A percentile compares a stretch with the other conserved stretches of the same genome.
Evolutionary conservation across 2,329 filamentous ascomycete species (phyloP).

Genomic region (Penicillium sp.): DNA sequence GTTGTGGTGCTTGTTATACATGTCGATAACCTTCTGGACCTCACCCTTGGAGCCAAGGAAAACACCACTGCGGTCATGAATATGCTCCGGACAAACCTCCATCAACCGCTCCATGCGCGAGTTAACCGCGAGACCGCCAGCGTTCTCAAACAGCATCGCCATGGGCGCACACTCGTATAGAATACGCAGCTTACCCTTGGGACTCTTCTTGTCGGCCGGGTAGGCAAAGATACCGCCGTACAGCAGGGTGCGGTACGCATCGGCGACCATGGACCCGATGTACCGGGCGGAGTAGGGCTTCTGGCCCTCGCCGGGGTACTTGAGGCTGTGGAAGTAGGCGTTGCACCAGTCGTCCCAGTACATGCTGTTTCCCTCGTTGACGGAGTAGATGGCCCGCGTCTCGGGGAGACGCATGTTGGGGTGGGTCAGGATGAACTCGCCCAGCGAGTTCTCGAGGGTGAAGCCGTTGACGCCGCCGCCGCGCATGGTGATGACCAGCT

Average conservation of each 20-base stretch:
- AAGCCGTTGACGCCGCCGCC: conserved; percentile 92
- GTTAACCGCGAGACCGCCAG: conserved; percentile 89
- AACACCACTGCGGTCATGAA: conserved; percentile 93
- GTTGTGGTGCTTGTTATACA: conserved; percentile 61
- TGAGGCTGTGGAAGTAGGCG: conserved; percentile 86
- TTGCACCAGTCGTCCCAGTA: conserved; percentile 93
- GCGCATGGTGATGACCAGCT: conserved; percentile 96
- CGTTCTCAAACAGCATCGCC: conserved; percentile 99
- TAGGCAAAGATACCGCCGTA: conserved; percentile 99
- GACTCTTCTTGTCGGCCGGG: conserved; percentile 95
- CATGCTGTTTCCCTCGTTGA: conserved; percentile 96
- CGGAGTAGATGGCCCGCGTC: conserved; percentile 85
- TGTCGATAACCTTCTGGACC: conserved; percentile 89
- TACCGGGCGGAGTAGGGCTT: conserved; percentile 96
- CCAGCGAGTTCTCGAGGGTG: conserved; percentile 92
- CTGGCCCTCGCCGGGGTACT: conserved; percentile 67
- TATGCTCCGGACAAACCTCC: conserved; percentile 82
- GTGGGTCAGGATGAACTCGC: conserved; percentile 98
- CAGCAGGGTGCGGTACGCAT: conserved; percentile 91
- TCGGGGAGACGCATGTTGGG: conserved; percentile 88
- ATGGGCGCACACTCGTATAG: conserved; percentile 98
- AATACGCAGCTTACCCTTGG: conserved; percentile 96
- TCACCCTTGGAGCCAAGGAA: conserved; percentile 95
- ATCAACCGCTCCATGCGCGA: conserved; percentile 91
- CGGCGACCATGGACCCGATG: conserved; percentile 97